These are phyloP conservation scores for Beauveria medogensis DNA, from an alignment of 2,329 filamentous ascomycete genomes.

Conservation along the genomic window DNA sequence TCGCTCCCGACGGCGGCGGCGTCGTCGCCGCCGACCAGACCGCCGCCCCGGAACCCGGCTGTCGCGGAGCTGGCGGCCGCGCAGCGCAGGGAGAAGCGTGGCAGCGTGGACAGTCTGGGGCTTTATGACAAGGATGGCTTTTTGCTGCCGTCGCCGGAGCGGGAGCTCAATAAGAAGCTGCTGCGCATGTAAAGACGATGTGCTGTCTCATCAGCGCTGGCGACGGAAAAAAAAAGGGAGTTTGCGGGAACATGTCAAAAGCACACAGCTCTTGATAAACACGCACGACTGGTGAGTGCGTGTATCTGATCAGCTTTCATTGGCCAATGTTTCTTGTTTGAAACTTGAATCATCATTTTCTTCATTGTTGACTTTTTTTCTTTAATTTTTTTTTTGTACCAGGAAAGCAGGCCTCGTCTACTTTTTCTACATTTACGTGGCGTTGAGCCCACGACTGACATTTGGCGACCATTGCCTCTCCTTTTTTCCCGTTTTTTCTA, in stretches of 20 bases:
- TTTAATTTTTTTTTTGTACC: not conserved
- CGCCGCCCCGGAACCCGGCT: slow-evolving; percentile 16
- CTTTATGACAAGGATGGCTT: slow-evolving; percentile 41
- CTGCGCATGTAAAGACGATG: slow-evolving; percentile 21
- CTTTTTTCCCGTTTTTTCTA: not conserved
- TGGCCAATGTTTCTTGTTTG: not conserved
- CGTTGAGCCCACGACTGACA: not conserved
- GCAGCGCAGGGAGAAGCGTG: slow-evolving; percentile 16
- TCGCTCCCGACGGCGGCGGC: not conserved
- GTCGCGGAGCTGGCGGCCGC: slow-evolving; percentile 21
- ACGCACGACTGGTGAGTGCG: too few relatives aligned
- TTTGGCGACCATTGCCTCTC: not conserved
- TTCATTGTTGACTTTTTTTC: not conserved
- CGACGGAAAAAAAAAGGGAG: too few relatives aligned
- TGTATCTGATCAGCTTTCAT: not conserved
- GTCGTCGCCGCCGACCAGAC: not conserved
- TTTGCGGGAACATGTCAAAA: too few relatives aligned
- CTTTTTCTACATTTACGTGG: not conserved
- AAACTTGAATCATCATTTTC: not conserved
- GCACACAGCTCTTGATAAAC: too few relatives aligned
- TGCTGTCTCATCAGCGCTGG: too few relatives aligned
- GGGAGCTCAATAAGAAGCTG: slow-evolving; percentile 19
- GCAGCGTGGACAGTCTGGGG: slow-evolving; percentile 32
- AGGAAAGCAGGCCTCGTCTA: not conserved
- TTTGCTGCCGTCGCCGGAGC: slow-evolving; percentile 33